Evolutionary conservation across 2,329 filamentous ascomycete species (phyloP).

Genomic region (Pseudogymnoascus sp.): DNA sequence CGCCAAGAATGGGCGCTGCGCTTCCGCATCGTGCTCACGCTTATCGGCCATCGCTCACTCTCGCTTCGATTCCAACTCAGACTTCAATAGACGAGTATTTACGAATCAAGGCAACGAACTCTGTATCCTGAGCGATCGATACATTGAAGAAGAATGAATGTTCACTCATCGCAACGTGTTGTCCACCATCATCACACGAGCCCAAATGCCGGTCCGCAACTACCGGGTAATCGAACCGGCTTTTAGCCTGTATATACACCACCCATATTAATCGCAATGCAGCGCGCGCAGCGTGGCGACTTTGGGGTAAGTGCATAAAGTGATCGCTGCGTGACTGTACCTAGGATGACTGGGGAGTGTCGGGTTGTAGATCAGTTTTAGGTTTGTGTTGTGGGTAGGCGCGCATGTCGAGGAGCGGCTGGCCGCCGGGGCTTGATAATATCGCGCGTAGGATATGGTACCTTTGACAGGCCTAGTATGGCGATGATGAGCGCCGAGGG

Average conservation of each 20-base stretch:
- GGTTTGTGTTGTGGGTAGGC: not conserved
- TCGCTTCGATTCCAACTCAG: not conserved
- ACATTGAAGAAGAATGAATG: not conserved
- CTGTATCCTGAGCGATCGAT: not conserved
- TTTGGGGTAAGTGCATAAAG: not conserved
- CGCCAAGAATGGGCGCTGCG: not conserved
- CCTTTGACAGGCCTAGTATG: not conserved
- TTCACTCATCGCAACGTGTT: conserved; percentile 3
- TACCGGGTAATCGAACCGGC: not conserved
- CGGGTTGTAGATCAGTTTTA: not conserved
- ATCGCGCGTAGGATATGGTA: too few relatives aligned
- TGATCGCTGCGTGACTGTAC: not conserved
- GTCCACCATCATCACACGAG: not conserved
- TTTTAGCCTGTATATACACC: conserved; percentile 4
- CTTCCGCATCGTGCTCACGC: not conserved
- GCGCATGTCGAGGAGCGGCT: not conserved
- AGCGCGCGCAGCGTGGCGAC: not conserved
- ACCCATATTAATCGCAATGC: not conserved
- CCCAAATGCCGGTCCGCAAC: not conserved
- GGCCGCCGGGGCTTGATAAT: not conserved
- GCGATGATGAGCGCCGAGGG: not conserved
- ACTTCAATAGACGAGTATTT: not conserved
- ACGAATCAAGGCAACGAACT: not conserved
- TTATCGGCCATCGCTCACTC: not conserved
- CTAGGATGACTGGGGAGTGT: not conserved